Percentiles rank a stretch among this genome's conserved stretches.
phyloP scores from a whole-genome alignment of 306 rosid genomes.

The Calophaca sinica region DNA sequence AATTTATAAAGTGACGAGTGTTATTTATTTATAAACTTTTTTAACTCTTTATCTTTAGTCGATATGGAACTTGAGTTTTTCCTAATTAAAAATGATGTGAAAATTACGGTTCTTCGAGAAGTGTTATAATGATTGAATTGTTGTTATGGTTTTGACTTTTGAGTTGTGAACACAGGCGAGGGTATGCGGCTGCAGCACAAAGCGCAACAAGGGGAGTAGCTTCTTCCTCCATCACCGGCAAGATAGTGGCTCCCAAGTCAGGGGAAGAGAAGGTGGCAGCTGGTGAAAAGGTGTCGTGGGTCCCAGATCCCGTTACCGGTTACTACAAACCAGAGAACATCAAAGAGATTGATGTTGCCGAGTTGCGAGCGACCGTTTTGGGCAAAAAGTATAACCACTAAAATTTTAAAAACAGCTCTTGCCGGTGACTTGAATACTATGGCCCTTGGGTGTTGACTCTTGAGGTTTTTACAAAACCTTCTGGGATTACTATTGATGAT shows the following conservation, averaged over 20 bases:
- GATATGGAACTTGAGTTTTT: no score
- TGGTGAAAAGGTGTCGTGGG: slow-evolving; percentile 77
- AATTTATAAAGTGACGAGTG: no score
- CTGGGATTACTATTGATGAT: no score
- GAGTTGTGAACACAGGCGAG: slow-evolving; percentile 62
- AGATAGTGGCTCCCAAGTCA: slow-evolving; percentile 53
- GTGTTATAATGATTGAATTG: not conserved
- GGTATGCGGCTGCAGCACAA: slow-evolving; percentile 68
- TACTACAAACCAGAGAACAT: slow-evolving; percentile 78
- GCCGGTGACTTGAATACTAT: not conserved
- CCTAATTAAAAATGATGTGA: no score
- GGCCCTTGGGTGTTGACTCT: not conserved
- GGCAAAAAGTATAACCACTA: slow-evolving; percentile 48
- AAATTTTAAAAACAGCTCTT: not conserved
- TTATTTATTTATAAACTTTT: no score
- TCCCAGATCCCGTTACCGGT: slow-evolving; percentile 89
- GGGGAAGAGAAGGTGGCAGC: slow-evolving; percentile 52
- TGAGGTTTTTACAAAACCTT: not conserved
- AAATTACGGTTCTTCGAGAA: no score
- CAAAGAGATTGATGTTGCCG: slow-evolving; percentile 75
- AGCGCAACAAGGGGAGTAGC: slow-evolving; percentile 54
- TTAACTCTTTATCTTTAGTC: no score
- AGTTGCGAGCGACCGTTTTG: slow-evolving; percentile 62
- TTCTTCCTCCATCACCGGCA: slow-evolving; percentile 47
- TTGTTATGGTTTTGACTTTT: not conserved